Percentiles rank a stretch among this genome's conserved stretches.
phyloP scores from a whole-genome alignment of 257 asterid species.

The Vinca minor region DNA sequence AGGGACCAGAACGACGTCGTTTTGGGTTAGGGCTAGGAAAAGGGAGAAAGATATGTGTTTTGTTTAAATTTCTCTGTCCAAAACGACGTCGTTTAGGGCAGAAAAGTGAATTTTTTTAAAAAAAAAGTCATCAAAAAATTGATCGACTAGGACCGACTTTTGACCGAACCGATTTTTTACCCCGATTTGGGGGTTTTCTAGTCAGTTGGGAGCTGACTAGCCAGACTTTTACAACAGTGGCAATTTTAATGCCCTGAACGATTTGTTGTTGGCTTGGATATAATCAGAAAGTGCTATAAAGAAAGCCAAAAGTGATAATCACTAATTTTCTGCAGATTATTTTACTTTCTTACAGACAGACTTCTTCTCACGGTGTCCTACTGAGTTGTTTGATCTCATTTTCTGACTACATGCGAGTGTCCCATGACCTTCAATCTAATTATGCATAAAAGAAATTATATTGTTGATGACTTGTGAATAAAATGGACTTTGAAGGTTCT shows the following conservation, averaged over 20 bases:
- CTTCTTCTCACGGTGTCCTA: constrained; percentile 66
- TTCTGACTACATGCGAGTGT: constrained; percentile 83
- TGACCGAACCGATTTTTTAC: too few species aligned
- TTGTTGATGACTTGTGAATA: constrained; percentile 13
- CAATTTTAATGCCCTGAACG: constrained; percentile 53
- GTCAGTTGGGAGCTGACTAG: too few species aligned
- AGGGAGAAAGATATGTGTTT: too few species aligned
- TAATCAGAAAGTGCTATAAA: constrained; percentile 32
- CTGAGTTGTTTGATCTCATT: constrained; percentile 64
- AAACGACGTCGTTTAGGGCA: too few species aligned
- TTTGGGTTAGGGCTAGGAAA: too few species aligned
- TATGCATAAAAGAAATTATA: background rate
- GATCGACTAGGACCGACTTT: too few species aligned
- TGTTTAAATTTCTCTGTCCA: too few species aligned
- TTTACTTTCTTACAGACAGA: constrained; percentile 58
- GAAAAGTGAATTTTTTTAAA: too few species aligned
- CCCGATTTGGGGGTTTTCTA: too few species aligned
- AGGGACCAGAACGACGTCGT: too few species aligned
- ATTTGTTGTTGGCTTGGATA: constrained; percentile 59
- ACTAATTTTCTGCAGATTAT: constrained; percentile 28
- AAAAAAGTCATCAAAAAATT: too few species aligned
- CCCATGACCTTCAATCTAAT: background rate
- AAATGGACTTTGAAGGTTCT: constrained; percentile 43
- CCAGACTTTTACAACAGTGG: too few species aligned
- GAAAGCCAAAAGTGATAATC: constrained; percentile 49